Evolutionary conservation across 441 rosid species (phyloP).

Genomic region (Gossypium gossypioides): DNA sequence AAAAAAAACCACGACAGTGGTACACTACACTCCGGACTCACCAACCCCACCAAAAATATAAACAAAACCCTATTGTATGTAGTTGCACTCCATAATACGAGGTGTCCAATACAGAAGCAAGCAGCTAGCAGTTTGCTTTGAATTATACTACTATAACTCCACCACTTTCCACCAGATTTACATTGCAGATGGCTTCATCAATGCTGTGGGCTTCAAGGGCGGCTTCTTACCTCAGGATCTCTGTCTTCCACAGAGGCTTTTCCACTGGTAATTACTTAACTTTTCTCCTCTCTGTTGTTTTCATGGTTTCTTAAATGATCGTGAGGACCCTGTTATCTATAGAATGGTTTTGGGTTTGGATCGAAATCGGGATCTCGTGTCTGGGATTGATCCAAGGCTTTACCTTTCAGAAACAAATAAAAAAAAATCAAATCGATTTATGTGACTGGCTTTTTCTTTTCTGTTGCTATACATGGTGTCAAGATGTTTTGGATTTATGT

Average conservation of each 20-base stretch:
- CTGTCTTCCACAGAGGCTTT: conserved; percentile 53
- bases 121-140: neutral
- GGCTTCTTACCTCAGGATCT: conserved; percentile 79
- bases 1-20: neutral
- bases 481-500: neutral
- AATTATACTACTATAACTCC: neutral
- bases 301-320: conserved; percentile 11
- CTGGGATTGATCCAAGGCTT: neutral
- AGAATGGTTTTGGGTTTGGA: neutral
- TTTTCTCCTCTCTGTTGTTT: neutral
- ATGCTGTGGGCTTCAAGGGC: conserved; percentile 79
- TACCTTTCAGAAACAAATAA: neutral
- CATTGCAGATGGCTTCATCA: conserved; percentile 48
- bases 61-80: neutral
- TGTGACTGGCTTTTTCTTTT: conserved; percentile 10
- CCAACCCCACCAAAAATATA: neutral
- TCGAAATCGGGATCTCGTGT: neutral
- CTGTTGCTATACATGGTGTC: neutral
- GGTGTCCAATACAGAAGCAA: neutral
- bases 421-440: neutral
- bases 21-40: neutral
- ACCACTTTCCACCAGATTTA: neutral
- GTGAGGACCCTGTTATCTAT: neutral
- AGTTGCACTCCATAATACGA: neutral
- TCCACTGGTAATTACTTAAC: conserved; percentile 40